Base-by-base conservation (phyloP, 2,329 filamentous ascomycete genomes). In the Colletotrichum truncatum region DNA sequence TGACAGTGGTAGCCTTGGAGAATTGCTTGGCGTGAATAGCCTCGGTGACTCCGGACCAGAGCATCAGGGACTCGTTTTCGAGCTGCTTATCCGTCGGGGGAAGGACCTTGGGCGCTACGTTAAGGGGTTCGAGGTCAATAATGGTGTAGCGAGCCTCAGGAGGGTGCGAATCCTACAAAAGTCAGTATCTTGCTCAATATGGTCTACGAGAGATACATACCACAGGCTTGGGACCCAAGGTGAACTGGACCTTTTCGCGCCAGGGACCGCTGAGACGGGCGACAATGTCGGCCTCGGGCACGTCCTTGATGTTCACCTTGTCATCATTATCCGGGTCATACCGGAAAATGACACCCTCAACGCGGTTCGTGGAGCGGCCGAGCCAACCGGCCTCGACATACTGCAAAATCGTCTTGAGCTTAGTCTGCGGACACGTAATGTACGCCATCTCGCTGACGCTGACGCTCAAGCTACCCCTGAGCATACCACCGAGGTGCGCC, bases 371-470 rank as follows among this genome's bases (percentile, higher is more conserved):
- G 18, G 93, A 88, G 70, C 93, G 93, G 48, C 94, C 93, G 28
- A 98, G 85, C 94, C 96, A 99, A 52, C 94, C 94, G 72, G 98
- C 95, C 73, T 98, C 95, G 59, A 94, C 83, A 76, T 99, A 99
- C 73, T 97, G 91, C 48, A 99, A 81, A 68, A 99, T 97, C 16
- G 91, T 92, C 81, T 98, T 98, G 70, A 97, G 87, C 74, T 90
- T 91, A 2, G 94, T 97, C 81, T 94, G 90, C n/a, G 91, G 87
- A 79, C 96, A 99, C 38, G 90, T 94, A 66, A 98, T 86, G 76
- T 92, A 97, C 73, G 93, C 96, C 69, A 90, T 87, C 73, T 99
- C 96, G 48, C 94, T 92, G 21, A 99, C 96, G 8, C 91, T 94
- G 67, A 99, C 91, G 72, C 91, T 94, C 53, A 98, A 83, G n/a